A percentile compares a stretch with the other conserved stretches of the same genome.
Evolutionary conservation across 2,329 filamentous ascomycete genomes (phyloP).

Genomic region (Neurospora sp.): DNA sequence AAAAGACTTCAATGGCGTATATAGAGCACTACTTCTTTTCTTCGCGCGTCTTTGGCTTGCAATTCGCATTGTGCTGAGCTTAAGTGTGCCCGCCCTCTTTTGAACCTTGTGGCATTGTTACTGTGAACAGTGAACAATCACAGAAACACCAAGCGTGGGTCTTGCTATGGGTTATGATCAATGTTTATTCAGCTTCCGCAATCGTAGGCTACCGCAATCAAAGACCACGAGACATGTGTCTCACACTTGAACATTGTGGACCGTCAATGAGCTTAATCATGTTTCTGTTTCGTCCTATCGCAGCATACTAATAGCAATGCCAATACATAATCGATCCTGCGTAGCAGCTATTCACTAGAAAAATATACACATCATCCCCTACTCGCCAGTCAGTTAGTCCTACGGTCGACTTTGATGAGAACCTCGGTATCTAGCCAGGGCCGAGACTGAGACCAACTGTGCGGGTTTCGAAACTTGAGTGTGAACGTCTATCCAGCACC

Average conservation of each 20-base stretch:
- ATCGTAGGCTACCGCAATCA: neutral
- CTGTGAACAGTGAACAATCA: neutral
- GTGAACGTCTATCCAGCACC: no score
- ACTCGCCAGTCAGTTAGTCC: neutral
- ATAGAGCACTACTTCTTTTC: neutral
- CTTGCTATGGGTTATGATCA: no score
- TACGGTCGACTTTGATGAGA: neutral
- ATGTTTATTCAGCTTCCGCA: neutral
- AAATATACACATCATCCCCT: neutral
- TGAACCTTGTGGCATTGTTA: neutral
- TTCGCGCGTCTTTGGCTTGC: neutral
- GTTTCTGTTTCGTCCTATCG: neutral
- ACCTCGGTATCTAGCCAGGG: no score
- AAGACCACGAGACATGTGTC: no score
- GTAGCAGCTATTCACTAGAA: neutral
- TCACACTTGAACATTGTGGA: neutral
- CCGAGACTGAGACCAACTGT: no score
- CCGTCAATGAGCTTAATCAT: neutral
- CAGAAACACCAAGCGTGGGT: neutral
- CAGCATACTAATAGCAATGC: neutral
- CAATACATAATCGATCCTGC: neutral
- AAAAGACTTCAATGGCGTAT: neutral
- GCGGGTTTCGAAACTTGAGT: no score
- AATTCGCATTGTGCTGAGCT: neutral
- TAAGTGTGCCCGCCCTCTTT: neutral